These are phyloP conservation scores for Cadophora gregata DNA, from an alignment of 2,329 filamentous ascomycete genomes.

Conservation along the genomic window DNA sequence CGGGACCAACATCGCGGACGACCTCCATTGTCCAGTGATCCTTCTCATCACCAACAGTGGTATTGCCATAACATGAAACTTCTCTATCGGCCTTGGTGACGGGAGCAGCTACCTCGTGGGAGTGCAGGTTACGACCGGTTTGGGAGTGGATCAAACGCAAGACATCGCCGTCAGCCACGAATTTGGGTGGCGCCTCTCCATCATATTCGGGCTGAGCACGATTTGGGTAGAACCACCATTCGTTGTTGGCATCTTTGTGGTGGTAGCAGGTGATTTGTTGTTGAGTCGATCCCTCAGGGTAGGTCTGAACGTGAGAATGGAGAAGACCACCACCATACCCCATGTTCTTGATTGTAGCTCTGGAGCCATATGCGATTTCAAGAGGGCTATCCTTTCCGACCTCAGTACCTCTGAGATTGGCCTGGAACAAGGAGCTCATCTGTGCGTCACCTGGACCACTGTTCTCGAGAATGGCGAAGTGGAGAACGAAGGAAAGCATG, in stretches of 20 bases:
- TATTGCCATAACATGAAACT: conserved; percentile 95
- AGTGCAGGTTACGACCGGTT: conserved; percentile 96
- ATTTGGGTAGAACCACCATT: conserved; percentile 99
- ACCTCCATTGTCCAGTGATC: conserved; percentile 97
- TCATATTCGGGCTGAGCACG: conserved; percentile 77
- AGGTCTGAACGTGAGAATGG: conserved; percentile 96
- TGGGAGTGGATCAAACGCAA: conserved; percentile 92
- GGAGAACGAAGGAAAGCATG: conserved; percentile 92
- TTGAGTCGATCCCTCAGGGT: conserved; percentile 89
- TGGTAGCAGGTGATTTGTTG: conserved; percentile 99
- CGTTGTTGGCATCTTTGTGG: conserved; percentile 99
- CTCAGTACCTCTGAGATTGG: conserved; percentile 90
- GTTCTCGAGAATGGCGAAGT: conserved; percentile 93
- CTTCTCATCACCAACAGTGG: conserved; percentile 94
- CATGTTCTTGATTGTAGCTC: conserved; percentile 97
- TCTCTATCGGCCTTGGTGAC: conserved; percentile 89
- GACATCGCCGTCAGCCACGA: conserved; percentile 76
- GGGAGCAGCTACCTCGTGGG: conserved; percentile 87
- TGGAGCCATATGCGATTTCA: conserved; percentile 87
- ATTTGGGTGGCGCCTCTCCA: conserved; percentile 71
- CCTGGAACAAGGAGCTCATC: conserved; percentile 99
- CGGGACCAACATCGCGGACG: conserved; percentile 80
- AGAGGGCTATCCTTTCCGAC: conserved; percentile 94
- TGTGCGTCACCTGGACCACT: conserved; percentile 97
- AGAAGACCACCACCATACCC: conserved; percentile 96